These are phyloP conservation scores for Reutealis trisperma DNA, from an alignment of 345 rosid species.

Conservation along the genomic window DNA sequence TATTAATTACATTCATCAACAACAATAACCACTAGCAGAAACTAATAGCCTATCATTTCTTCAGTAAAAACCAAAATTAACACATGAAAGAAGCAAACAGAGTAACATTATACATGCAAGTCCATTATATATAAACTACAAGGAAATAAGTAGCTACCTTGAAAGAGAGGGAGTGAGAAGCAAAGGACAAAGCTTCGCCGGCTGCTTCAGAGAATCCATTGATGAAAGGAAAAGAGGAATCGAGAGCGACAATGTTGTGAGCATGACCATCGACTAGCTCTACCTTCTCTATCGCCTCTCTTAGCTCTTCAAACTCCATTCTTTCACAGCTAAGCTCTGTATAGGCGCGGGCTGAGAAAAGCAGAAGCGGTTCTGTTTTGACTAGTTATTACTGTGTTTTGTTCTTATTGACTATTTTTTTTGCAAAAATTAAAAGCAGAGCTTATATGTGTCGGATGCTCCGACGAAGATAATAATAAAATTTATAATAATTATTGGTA, in stretches of 20 bases:
- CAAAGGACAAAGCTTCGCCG: conserved; percentile 70
- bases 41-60: too few relatives aligned
- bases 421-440: too few relatives aligned
- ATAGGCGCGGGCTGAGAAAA: too few relatives aligned
- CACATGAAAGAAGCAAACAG: background rate
- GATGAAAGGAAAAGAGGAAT: conserved; percentile 73
- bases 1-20: background rate
- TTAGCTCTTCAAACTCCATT: conserved; percentile 62
- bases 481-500: too few relatives aligned
- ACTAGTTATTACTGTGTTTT: too few relatives aligned
- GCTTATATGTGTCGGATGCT: too few relatives aligned
- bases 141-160: conserved; percentile 41
- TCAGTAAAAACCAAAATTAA: too few relatives aligned
- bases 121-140: background rate
- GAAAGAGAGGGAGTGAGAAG: conserved; percentile 73
- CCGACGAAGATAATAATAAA: too few relatives aligned
- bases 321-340: background rate
- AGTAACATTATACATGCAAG: background rate
- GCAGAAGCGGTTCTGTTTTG: too few relatives aligned
- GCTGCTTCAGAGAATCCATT: conserved; percentile 69
- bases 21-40: too few relatives aligned
- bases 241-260: conserved; percentile 72
- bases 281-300: conserved; percentile 51
- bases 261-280: conserved; percentile 80
- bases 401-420: too few relatives aligned